Evolutionary conservation across 202 grass and related monocot species (phyloP), one percentile per base, ranked within the genome.

Genomic region (Eragrostis tef): DNA sequence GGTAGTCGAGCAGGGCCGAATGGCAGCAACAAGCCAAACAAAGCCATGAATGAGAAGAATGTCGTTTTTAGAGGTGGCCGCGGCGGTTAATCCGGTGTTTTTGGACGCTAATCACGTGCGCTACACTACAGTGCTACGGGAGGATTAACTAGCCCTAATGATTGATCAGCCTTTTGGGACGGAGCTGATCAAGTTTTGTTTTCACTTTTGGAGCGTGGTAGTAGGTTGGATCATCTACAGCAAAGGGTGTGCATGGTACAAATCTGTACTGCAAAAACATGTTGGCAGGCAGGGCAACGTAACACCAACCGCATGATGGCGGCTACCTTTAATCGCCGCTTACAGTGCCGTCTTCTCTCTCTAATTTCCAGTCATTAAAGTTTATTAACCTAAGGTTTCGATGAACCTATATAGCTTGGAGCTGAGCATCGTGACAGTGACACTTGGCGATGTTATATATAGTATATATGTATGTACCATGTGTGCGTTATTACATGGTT

Each of bases 21-120:
- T 41, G 6, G 26, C 10, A 9, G n/a, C 43, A 12, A 22, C 60
- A 49, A 11, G 45, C 19, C 61, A 66, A 52, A 66, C 61, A 65
- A 41, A 41, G 46, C 26, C 19, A 2, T 39, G 27, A 67, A 13
- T 36, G 29, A 66, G 44, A 22, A 73, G 22, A 43, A 36, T 75
- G 81, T 83, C 47, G 70, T 75, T 44, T 54, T n/a, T 20, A 26
- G 70, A 9, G 59, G 9, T 36, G 5, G 58, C 21, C 6, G 5
- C 47, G 3, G 47, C 44, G 44, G 68, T 24, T 73, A 73, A 82
- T 20, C 68, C 44, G 79, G 19, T 7, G 46, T 2, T 63, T 50
- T 81, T 72, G 67, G 56, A 47, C 68, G 13, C 56, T 81, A 39
- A 81, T 63, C 79, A 63, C 49, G 68, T 51, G 59, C 44, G 19